Conservation (phyloP, 352 stramenopile species). For the Vaucheria bursata region DNA sequence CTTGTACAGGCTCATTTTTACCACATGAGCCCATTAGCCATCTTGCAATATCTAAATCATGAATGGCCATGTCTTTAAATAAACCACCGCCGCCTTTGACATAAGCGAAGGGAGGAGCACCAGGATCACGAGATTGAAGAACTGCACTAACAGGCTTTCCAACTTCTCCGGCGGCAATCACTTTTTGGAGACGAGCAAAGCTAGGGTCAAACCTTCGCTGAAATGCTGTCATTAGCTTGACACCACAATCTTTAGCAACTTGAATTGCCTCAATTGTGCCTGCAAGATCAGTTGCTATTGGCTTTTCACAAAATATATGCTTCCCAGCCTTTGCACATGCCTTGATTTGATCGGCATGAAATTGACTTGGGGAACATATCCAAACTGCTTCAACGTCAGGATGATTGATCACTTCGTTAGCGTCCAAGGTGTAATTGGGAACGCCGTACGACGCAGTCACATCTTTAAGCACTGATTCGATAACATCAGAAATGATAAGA, state of each 20-base stretch:
- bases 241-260: constrained; percentile 48
- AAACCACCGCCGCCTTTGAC: constrained; percentile 75
- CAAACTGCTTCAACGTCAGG: constrained; percentile 86
- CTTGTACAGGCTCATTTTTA: constrained; percentile 51
- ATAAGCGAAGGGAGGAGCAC: constrained; percentile 64
- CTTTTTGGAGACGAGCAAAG: constrained; percentile 70
- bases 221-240: constrained; percentile 91
- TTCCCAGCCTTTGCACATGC: constrained; percentile 77
- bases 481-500: constrained; percentile 48
- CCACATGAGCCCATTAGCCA: constrained; percentile 73
- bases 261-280: constrained; percentile 66
- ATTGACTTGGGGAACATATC: constrained; percentile 86
- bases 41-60: constrained; percentile 86
- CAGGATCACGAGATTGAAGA: constrained; percentile 62
- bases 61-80: constrained; percentile 86
- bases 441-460: constrained; percentile 47
- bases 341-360: constrained; percentile 84
- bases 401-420: constrained; percentile 77
- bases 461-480: constrained; percentile 47
- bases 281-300: constrained; percentile 75
- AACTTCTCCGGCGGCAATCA: constrained; percentile 37
- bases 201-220: constrained; percentile 87
- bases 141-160: constrained; percentile 73
- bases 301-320: constrained; percentile 91
- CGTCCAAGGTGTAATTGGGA: constrained; percentile 45